Evolutionary conservation across 805 yeast species (phyloP), one percentile per base, ranked within the genome.

Genomic region (Barnettozyma wickerhamii): DNA sequence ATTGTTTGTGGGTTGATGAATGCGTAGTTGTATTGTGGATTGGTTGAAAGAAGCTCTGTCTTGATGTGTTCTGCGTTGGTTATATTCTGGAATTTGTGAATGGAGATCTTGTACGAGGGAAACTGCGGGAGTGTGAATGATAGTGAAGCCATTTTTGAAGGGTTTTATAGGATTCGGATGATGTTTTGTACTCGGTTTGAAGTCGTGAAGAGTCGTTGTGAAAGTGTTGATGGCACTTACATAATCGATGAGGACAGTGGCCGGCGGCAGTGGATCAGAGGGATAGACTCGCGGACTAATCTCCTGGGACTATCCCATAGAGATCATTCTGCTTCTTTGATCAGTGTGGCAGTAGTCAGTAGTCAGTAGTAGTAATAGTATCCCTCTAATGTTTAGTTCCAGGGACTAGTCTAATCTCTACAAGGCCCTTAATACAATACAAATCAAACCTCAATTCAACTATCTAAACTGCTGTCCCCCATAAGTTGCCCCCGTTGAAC

Each of bases 1-100:
- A 87, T 58, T 18, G 76, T 70, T 10, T 63, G 60, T 3, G 87
- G 77, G 56, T 81, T 79, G 37, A 86, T 68, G 54, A 85, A 78
- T 7, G 88, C 83, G 60, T 64, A 82, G 48, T 84, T 77, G 53
- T 74, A 74, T 12, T 63, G 63, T 4, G 53, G 45, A 52, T 79
- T 68, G 3, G 74, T 77, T 9, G 62, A 60, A 19, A 73, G 61
- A 30, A 75, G 66, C 40, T 67, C 60, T 10, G 51, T 40, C 35
- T 76, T 73, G 30, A 86, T 71, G 6, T 60, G 63, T 3, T 57
- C 47, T 12, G 74, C 63, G 40, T 72, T 72, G 10, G 53, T 40
- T 4, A 86, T 77, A 26, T 69, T 60, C 4, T 60, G 53, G 55
- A 69, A 81, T 35, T 76, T 63, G 6, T 71, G 53, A 10, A 79